Evolutionary conservation across 2,329 filamentous ascomycete species (phyloP).

Genomic region (Thermothelomyces thermophilus): DNA sequence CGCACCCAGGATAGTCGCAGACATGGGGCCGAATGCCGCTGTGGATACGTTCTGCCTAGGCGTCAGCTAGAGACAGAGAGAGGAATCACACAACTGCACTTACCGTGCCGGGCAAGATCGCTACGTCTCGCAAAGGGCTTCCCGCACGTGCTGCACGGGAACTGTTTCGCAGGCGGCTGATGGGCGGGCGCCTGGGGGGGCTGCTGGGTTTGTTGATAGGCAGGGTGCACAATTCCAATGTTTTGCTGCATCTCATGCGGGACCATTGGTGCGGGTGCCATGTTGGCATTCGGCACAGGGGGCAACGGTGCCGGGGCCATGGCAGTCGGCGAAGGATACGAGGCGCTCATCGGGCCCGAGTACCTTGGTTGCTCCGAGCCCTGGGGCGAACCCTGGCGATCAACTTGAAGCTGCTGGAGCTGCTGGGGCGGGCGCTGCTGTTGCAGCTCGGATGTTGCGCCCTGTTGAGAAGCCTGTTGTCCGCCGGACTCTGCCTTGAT

Average conservation of each 20-base stretch:
- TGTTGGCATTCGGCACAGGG: constrained; percentile 32
- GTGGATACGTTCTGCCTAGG: constrained; percentile 77
- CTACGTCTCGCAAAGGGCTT: constrained; percentile 92
- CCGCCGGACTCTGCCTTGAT: constrained; percentile 36
- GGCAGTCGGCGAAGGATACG: constrained; percentile 47
- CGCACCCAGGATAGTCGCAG: constrained; percentile 81
- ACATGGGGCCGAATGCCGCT: constrained; percentile 85
- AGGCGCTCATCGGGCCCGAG: constrained; percentile 40
- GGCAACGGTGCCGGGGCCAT: constrained; percentile 41
- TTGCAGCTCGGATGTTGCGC: constrained; percentile 24
- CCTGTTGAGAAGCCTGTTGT: constrained; percentile 12
- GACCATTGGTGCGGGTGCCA: constrained; percentile 37
- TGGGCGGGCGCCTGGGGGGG: background rate
- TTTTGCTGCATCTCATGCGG: constrained; percentile 36
- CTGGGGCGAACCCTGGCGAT: constrained; percentile 52
- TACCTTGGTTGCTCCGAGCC: constrained; percentile 54
- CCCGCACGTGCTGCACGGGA: constrained; percentile 80
- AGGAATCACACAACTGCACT: constrained; percentile 29
- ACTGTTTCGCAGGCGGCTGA: constrained; percentile 54
- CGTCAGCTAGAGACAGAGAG: constrained; percentile 26
- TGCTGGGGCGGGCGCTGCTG: constrained; percentile 5
- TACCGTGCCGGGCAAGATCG: constrained; percentile 91
- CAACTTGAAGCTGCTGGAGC: constrained; percentile 34
- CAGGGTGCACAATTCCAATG: constrained; percentile 27
- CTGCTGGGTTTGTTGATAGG: constrained; percentile 30